These are phyloP conservation scores for Coniochaeta pulveracea DNA, from an alignment of 2,329 filamentous ascomycete species.

Conservation along the genomic window DNA sequence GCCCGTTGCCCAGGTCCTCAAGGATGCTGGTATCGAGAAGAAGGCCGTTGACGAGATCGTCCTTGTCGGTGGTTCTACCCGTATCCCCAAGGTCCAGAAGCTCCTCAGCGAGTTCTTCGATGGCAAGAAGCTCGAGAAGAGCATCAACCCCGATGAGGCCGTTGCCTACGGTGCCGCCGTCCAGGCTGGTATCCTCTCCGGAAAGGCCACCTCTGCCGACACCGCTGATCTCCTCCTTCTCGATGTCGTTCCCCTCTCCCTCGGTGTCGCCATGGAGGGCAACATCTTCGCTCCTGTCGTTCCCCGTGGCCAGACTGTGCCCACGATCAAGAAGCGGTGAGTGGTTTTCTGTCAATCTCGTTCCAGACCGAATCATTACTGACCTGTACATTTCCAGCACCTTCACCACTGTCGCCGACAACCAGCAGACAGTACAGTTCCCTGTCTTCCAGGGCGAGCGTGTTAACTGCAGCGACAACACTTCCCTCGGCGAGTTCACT, in stretches of 20 bases:
- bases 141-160: slow-evolving; percentile 99
- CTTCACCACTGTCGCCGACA: slow-evolving; percentile 76
- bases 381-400: slow-evolving; percentile 29
- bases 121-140: slow-evolving; percentile 99
- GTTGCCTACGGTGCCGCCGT: slow-evolving; percentile 98
- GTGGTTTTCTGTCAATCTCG: neutral
- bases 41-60: slow-evolving; percentile 93
- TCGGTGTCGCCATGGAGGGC: slow-evolving; percentile 97
- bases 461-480: slow-evolving; percentile 98
- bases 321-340: slow-evolving; percentile 68
- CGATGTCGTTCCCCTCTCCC: slow-evolving; percentile 90
- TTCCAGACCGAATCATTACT: neutral
- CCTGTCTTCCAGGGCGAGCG: slow-evolving; percentile 93
- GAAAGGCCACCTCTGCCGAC: slow-evolving; percentile 92
- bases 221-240: slow-evolving; percentile 90
- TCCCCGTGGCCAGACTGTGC: slow-evolving; percentile 64
- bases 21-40: slow-evolving; percentile 86
- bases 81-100: slow-evolving; percentile 99
- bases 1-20: slow-evolving; percentile 91
- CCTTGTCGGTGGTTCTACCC: slow-evolving; percentile 95
- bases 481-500: slow-evolving; percentile 93
- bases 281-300: slow-evolving; percentile 98
- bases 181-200: slow-evolving; percentile 96
- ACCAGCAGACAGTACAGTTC: slow-evolving; percentile 79
- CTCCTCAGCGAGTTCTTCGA: slow-evolving; percentile 98